Base-by-base conservation (phyloP, 148 eudicot species). In the Camellia japonica region DNA sequence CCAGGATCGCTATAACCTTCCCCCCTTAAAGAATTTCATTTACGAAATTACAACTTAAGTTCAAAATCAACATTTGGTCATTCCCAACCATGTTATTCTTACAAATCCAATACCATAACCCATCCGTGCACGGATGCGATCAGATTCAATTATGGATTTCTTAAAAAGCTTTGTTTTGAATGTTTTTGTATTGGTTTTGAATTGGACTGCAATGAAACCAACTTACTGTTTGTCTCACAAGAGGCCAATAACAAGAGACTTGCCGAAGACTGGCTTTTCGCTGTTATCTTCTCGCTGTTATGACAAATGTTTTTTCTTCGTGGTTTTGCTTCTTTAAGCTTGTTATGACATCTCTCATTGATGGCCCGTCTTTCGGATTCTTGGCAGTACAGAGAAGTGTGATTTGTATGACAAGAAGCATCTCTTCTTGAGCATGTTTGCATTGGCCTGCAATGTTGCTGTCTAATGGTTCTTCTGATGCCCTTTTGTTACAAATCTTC, bases 321-420 rank as follows among this genome's bases (percentile, higher is more conserved):
- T 1, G 99, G 99, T 85, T 92, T 95, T 6, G 99, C 99, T 84
- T 93, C 99, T 83, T 86, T 91, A 2, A 95, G 93, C 94, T 95
- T 30, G 97, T 90, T 65, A 90, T 79, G 72, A 95, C 88, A 64
- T 95, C 99, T 77, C 99, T 90, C 99, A 95, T 95, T 14, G 99
- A 93, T 20, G 99, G 97, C 68, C 99, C 83, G 56, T 95, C 99
- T 82, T 90, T 95, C 3, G 97, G 97, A 68, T 72, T 84, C 86
- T 92, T 95, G 13, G 94, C 90, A 1, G 97, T 95, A 80, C 99
- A 95, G 19, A 95, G 88, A 18, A 95, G 75, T 6, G 97, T 95
- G 62, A 95, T 85, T 51, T 89, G 84, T 2, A 95, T 87, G n/a
- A 91, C 97, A 56, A 95, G 73, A 13, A 91, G 58, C 99, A 95